These are phyloP conservation scores for Scheffersomyces ergatensis DNA, from an alignment of 805 yeast genomes.

Conservation along the genomic window DNA sequence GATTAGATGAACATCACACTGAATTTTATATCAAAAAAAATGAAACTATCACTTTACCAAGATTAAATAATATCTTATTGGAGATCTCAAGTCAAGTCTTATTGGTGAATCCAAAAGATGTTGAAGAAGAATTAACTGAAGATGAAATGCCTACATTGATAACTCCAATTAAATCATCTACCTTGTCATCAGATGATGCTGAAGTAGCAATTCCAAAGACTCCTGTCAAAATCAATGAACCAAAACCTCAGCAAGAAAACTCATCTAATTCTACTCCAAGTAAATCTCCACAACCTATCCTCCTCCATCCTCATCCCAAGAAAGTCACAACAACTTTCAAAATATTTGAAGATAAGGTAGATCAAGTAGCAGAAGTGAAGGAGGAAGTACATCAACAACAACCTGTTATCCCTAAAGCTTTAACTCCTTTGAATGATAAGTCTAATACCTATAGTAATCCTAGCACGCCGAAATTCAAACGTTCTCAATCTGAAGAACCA, in stretches of 20 bases:
- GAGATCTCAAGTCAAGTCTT: constrained; percentile 71
- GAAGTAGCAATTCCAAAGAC: background rate
- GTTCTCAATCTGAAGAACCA: constrained; percentile 37
- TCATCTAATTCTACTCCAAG: constrained; percentile 3
- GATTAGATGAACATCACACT: constrained; percentile 41
- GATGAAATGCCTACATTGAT: constrained; percentile 34
- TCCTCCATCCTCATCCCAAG: background rate
- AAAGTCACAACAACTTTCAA: background rate
- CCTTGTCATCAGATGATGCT: background rate
- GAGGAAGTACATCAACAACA: background rate
- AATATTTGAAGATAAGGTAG: background rate
- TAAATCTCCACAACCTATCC: background rate
- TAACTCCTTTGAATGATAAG: constrained; percentile 19
- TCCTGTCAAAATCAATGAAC: background rate
- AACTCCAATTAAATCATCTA: constrained; percentile 2
- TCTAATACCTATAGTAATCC: constrained; percentile 19
- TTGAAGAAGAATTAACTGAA: constrained; percentile 43
- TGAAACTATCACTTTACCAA: constrained; percentile 67
- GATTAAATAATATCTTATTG: constrained; percentile 56
- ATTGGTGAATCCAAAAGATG: constrained; percentile 46
- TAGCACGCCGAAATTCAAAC: constrained; percentile 16
- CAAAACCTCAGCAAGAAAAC: background rate
- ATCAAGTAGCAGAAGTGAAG: no score
- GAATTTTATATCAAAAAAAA: constrained; percentile 57
- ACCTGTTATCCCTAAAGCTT: background rate